These are phyloP conservation scores for Chaetothyriales sp. DNA, from an alignment of 2,329 filamentous ascomycete genomes.

Conservation along the genomic window DNA sequence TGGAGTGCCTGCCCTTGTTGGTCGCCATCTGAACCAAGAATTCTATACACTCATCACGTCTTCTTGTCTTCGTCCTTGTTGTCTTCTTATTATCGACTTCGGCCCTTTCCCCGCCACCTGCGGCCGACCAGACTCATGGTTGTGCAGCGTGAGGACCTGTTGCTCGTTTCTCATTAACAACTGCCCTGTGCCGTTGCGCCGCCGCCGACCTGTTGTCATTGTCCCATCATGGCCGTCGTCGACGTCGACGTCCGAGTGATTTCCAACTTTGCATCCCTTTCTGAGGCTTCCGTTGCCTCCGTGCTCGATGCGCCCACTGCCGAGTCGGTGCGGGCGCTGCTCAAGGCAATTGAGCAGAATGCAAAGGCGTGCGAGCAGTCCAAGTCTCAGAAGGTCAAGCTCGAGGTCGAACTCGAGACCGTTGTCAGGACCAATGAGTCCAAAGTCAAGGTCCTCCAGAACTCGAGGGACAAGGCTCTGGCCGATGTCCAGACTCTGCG, in stretches of 20 bases:
- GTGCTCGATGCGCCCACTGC: slow-evolving; percentile 50
- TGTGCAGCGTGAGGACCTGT: neutral
- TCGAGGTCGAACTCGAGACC: slow-evolving; percentile 88
- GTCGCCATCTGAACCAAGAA: neutral
- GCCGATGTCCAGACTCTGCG: slow-evolving; percentile 72
- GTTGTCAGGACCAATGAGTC: slow-evolving; percentile 71
- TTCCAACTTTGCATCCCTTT: slow-evolving; percentile 43
- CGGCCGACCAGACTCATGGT: neutral
- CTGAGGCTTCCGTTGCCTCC: slow-evolving; percentile 42
- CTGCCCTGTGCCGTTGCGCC: neutral
- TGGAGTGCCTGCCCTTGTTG: neutral
- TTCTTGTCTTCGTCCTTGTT: too few species aligned
- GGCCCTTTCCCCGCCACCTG: neutral
- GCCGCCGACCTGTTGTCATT: neutral
- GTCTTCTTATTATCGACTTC: neutral
- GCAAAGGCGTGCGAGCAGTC: slow-evolving; percentile 71
- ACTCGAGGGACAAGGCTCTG: slow-evolving; percentile 66
- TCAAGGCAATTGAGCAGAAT: slow-evolving; percentile 62
- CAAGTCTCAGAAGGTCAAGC: slow-evolving; percentile 73
- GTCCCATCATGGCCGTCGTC: slow-evolving; percentile 38
- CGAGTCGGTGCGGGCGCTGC: slow-evolving; percentile 62
- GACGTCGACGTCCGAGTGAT: slow-evolving; percentile 47
- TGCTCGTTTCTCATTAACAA: neutral
- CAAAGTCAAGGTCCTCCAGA: slow-evolving; percentile 68
- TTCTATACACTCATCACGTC: neutral